Percentiles rank a stretch among this genome's conserved stretches.
Evolutionary conservation across 2,329 filamentous ascomycete genomes (phyloP).

Genomic region (Bipolaris cookei): DNA sequence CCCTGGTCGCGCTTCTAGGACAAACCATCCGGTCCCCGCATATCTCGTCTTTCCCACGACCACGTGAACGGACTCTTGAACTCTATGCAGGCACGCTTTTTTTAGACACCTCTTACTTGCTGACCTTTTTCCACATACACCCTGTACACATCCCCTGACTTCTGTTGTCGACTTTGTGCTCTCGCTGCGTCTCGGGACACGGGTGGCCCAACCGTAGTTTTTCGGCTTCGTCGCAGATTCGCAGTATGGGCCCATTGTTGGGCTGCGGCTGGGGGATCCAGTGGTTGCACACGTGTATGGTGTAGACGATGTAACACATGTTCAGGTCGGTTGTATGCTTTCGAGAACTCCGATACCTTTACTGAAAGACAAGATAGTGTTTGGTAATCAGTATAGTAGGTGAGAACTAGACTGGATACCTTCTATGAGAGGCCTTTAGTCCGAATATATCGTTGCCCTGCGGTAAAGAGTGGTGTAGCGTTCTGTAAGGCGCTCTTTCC

Average conservation of each 20-base stretch:
- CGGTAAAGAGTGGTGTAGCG: background rate
- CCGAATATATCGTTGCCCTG: background rate
- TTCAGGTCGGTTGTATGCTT: constrained; percentile 4
- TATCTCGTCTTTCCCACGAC: background rate
- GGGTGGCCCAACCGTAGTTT: constrained; percentile 34
- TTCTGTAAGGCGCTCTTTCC: background rate
- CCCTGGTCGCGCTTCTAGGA: background rate
- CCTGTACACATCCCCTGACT: constrained; percentile 42
- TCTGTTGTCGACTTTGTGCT: constrained; percentile 40
- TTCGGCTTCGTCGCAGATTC: constrained; percentile 39
- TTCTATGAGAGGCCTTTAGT: background rate
- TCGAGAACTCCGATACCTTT: background rate
- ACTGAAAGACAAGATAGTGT: background rate
- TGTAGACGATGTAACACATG: constrained; percentile 45
- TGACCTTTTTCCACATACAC: constrained; percentile 38
- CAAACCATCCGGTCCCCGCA: background rate
- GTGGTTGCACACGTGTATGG: constrained; percentile 40
- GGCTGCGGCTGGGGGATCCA: constrained; percentile 41
- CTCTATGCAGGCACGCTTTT: constrained; percentile 3
- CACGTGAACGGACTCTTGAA: background rate
- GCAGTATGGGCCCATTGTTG: constrained; percentile 35
- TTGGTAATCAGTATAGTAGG: background rate
- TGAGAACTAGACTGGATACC: background rate
- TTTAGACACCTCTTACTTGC: constrained; percentile 7
- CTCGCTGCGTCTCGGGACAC: constrained; percentile 35